Conservation (phyloP, 2,329 filamentous ascomycete species). For the Alternaria burnsii region DNA sequence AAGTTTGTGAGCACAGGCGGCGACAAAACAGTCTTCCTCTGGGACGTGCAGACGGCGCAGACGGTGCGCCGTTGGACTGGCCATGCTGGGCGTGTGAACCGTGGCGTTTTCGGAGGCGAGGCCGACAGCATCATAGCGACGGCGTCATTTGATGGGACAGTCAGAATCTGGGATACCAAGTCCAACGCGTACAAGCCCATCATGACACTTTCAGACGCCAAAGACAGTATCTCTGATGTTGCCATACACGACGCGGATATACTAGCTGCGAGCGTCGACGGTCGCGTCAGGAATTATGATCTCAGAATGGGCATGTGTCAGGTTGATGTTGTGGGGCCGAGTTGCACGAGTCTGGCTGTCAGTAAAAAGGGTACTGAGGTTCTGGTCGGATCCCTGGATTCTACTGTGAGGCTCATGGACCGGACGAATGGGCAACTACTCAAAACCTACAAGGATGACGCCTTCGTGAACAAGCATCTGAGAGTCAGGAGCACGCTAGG, state of each 20-base stretch:
- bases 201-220: slow-evolving; percentile 76
- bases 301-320: slow-evolving; percentile 74
- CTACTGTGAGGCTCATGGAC: slow-evolving; percentile 81
- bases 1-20: slow-evolving; percentile 88
- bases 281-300: slow-evolving; percentile 82
- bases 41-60: slow-evolving; percentile 85
- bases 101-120: slow-evolving; percentile 79
- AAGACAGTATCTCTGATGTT: slow-evolving; percentile 68
- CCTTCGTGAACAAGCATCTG: slow-evolving; percentile 71
- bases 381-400: slow-evolving; percentile 79
- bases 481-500: slow-evolving; percentile 81
- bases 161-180: slow-evolving; percentile 69
- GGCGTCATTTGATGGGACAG: slow-evolving; percentile 76
- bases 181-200: slow-evolving; percentile 66
- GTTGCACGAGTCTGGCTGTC: slow-evolving; percentile 78
- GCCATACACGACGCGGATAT: slow-evolving; percentile 62
- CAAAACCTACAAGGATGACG: slow-evolving; percentile 70
- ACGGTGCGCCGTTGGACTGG: slow-evolving; percentile 79
- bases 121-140: slow-evolving; percentile 76
- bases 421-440: slow-evolving; percentile 76
- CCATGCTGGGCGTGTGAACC: slow-evolving; percentile 78
- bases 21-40: slow-evolving; percentile 89
- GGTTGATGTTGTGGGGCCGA: slow-evolving; percentile 52
- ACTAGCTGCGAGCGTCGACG: slow-evolving; percentile 82
- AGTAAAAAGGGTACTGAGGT: slow-evolving; percentile 77